Percentiles rank a stretch among this genome's conserved stretches.
These are phyloP conservation scores for Candida suzukii DNA, from an alignment of 805 yeast genomes.

Conservation along the genomic window DNA sequence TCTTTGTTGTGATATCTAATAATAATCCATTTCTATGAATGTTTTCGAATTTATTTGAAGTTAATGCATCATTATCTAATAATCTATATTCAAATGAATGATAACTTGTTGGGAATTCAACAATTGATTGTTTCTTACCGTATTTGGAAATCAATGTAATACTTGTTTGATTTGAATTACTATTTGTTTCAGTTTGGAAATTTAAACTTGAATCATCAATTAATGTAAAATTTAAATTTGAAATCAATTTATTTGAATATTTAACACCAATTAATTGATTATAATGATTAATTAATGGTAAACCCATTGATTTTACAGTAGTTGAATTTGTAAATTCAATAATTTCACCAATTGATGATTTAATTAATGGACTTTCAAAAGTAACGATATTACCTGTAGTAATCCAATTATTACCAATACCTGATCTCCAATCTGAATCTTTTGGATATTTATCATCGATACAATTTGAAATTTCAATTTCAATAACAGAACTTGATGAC, in stretches of 20 bases:
- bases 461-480: conserved; percentile 49
- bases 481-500: conserved; percentile 32
- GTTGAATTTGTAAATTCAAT: conserved; percentile 21
- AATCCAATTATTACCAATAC: conserved; percentile 51
- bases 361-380: conserved; percentile 42
- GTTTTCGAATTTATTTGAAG: neutral
- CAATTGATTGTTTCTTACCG: conserved; percentile 33
- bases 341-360: conserved; percentile 32
- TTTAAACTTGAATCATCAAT: conserved; percentile 29
- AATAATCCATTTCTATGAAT: conserved; percentile 25
- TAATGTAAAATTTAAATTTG: conserved; percentile 31
- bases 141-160: conserved; percentile 28
- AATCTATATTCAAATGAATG: neutral
- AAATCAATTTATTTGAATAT: conserved; percentile 25
- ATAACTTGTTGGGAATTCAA: conserved; percentile 2
- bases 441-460: conserved; percentile 28
- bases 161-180: conserved; percentile 29
- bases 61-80: neutral
- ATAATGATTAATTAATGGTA: conserved; percentile 30
- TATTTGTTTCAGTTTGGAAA: conserved; percentile 21
- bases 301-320: conserved; percentile 24
- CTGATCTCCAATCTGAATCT: conserved; percentile 21
- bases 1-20: conserved; percentile 12
- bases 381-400: conserved; percentile 47
- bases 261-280: conserved; percentile 33